phyloP scores from a whole-genome alignment of 768 basidiomycete species.

The Calocera viscosa region DNA sequence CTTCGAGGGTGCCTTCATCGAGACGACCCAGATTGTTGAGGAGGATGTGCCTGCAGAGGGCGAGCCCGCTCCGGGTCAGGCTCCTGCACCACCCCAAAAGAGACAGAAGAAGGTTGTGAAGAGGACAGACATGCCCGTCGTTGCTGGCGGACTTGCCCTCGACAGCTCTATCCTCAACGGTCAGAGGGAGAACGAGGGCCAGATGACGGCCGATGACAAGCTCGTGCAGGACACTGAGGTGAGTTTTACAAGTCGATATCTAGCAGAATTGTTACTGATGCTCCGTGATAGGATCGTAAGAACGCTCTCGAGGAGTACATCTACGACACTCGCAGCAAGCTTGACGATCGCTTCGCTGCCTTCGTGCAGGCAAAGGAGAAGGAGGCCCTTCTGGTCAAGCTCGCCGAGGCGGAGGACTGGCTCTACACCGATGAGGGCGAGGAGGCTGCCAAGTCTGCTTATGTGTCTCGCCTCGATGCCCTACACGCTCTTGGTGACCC shows the following conservation, averaged over 20 bases:
- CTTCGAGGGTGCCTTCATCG: conserved; percentile 70
- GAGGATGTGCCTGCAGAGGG: conserved; percentile 70
- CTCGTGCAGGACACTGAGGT: conserved; percentile 97
- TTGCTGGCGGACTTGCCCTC: conserved; percentile 50
- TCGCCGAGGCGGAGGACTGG: conserved; percentile 86
- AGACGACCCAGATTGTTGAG: conserved; percentile 46
- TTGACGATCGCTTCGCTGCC: conserved; percentile 72
- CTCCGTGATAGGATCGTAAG: conserved; percentile 67
- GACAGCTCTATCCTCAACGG: conserved; percentile 52
- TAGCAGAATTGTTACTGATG: conserved; percentile 8
- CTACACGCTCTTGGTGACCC: conserved; percentile 82
- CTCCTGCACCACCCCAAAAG: conserved; percentile 35
- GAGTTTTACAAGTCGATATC: conserved; percentile 20
- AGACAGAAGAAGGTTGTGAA: conserved; percentile 80
- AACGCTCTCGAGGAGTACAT: conserved; percentile 98
- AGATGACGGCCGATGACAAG: conserved; percentile 86
- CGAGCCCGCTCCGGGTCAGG: conserved; percentile 42
- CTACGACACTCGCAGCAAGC: conserved; percentile 85
- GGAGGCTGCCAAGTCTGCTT: conserved; percentile 91
- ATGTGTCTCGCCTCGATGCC: conserved; percentile 66
- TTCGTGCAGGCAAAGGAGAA: conserved; percentile 71
- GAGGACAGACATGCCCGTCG: conserved; percentile 72
- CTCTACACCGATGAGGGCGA: conserved; percentile 93
- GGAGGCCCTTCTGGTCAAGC: conserved; percentile 51
- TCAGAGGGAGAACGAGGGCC: conserved; percentile 66